Base-by-base conservation (phyloP, 495 filamentous ascomycete genomes). In the Aspergillus nanangensis region DNA sequence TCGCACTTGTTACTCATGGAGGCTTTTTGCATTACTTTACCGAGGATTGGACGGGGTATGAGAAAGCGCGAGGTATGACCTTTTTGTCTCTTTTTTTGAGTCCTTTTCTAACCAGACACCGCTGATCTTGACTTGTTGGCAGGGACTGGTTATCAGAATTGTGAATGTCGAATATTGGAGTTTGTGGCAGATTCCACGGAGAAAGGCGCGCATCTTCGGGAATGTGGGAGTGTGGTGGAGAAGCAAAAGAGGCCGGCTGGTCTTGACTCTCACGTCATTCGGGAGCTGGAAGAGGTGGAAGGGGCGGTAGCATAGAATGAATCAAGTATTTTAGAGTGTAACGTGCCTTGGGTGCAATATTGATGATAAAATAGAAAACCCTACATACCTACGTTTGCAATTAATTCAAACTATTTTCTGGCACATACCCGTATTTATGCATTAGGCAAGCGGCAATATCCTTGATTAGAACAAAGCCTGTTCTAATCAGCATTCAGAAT, bases 31-130 rank as follows among this genome's bases (percentile, higher is more conserved):
- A 58, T 36, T 58, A 54, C 20, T 25, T 58, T 10, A 58, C 48
- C 5, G 55, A 58, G 17, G 55, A 58, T 24, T 58, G 55, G 55
- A 40, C 48, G 8, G 34, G 23, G 3, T 63, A 61, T 43, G 55
- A 53, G 4, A 42, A 14, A 31, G 19, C 18, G 2, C 25, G 41
- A 20, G 55, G 60, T 61, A 52, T 34, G 47, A 5, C 1, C 24
- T 17, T 3, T 17, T 20, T 38, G 17, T 36, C 10, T 13, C 15
- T 15, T n/a, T n/a, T n/a, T n/a, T n/a, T n/a, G n/a, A n/a, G 15
- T 15, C 8, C 34, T 2, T 8, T 22, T 17, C 8, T 29, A 25
- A 8, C 13, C 2, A 10, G 17, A 38, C 8, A 21, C 3, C 15
- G 0, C 33, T 38, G n/a, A 10, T 4, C 14, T 31, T 44, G 5